phyloP scores from a whole-genome alignment of 2,329 filamentous ascomycete genomes.

The Aspergillus viridinutans region DNA sequence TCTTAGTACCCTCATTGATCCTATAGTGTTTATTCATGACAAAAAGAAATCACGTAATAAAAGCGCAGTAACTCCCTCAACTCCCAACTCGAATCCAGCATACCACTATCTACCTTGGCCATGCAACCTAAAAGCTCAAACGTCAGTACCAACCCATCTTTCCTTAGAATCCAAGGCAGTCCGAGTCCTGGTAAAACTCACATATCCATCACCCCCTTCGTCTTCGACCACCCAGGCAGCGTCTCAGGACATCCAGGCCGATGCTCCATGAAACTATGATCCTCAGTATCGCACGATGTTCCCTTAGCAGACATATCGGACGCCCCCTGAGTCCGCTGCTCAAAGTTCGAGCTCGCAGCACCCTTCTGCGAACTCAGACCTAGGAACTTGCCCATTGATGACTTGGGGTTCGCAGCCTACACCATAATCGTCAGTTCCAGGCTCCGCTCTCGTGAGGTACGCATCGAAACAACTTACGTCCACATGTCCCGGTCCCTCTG shows the following conservation, averaged over 20 bases:
- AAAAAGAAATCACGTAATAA: neutral
- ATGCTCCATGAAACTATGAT: slow-evolving; percentile 28
- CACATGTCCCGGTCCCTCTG: slow-evolving; percentile 22
- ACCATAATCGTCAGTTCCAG: neutral
- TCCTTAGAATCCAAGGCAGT: too few species aligned
- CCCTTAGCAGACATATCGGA: slow-evolving; percentile 9
- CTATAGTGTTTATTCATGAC: slow-evolving; percentile 1
- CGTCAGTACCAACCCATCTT: neutral
- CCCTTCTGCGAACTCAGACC: slow-evolving; percentile 26
- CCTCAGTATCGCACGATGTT: slow-evolving; percentile 23
- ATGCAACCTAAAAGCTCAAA: slow-evolving; percentile 1
- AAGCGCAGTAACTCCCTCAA: neutral
- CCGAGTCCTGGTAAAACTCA: slow-evolving; percentile 1
- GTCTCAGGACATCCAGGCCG: slow-evolving; percentile 25
- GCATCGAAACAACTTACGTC: slow-evolving; percentile 14
- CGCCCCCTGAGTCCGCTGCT: slow-evolving; percentile 8
- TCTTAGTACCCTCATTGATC: neutral
- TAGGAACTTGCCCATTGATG: slow-evolving; percentile 25
- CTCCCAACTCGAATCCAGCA: neutral
- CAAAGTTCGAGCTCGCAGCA: slow-evolving; percentile 18
- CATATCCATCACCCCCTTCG: slow-evolving; percentile 17
- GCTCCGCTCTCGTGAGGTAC: neutral
- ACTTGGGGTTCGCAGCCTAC: slow-evolving; percentile 19
- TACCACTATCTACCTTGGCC: neutral
- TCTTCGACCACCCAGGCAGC: slow-evolving; percentile 27